phyloP scores from a whole-genome alignment of 2,329 filamentous ascomycete genomes.

The Pseudogymnoascus sp. region DNA sequence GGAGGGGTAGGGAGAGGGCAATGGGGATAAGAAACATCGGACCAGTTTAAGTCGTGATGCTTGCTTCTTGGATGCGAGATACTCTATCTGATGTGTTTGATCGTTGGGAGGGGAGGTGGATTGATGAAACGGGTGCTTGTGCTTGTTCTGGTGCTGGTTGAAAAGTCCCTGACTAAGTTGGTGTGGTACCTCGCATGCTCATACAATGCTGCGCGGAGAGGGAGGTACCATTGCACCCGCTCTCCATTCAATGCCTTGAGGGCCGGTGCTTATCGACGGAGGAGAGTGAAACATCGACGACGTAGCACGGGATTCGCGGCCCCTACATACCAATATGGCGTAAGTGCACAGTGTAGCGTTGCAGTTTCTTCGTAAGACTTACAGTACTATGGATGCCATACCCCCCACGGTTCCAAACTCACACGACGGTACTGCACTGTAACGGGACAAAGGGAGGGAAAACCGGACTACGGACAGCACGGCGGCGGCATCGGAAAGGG shows the following conservation, averaged over 20 bases:
- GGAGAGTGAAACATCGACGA: not conserved
- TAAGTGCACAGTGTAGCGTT: not conserved
- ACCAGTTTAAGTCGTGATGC: constrained; percentile 7
- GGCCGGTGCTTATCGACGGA: not conserved
- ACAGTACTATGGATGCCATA: not conserved
- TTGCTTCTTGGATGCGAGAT: not conserved
- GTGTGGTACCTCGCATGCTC: not conserved
- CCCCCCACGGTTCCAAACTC: not conserved
- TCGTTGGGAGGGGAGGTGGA: not conserved
- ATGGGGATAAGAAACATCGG: not conserved
- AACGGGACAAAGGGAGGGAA: not conserved
- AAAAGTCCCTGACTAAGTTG: not conserved
- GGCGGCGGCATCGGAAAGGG: not conserved
- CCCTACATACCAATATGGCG: not conserved
- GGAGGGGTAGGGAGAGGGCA: not conserved
- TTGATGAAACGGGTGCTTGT: constrained; percentile 2
- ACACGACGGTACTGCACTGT: not conserved
- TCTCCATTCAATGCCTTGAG: not conserved
- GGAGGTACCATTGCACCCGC: not conserved
- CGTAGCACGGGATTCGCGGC: constrained; percentile 8
- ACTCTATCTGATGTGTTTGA: constrained; percentile 10
- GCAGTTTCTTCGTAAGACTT: not conserved
- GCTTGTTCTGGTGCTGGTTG: not conserved
- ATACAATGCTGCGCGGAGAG: no score
- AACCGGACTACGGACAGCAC: no score